Conservation (phyloP, 176 grass and related monocot species). For the Triticum turgidum region DNA sequence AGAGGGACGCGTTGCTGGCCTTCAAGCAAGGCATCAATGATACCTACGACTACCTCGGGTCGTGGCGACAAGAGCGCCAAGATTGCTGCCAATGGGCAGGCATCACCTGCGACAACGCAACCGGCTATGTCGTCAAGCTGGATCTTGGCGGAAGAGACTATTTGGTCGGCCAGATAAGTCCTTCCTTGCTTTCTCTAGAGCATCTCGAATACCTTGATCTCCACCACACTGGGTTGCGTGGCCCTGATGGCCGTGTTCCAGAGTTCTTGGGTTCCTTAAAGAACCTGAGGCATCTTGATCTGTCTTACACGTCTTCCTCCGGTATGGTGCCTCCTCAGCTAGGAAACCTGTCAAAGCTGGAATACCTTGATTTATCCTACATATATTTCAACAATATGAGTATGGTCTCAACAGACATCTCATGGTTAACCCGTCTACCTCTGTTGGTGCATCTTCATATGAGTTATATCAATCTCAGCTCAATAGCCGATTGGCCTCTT, state of each 20-base stretch:
- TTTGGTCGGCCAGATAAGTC: constrained; percentile 32
- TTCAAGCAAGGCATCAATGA: constrained; percentile 32
- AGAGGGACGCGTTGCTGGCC: constrained; percentile 34
- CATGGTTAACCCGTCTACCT: background rate
- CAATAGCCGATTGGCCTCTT: background rate
- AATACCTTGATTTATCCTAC: background rate
- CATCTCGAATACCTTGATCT: constrained; percentile 30
- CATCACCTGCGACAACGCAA: constrained; percentile 10
- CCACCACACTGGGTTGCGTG: background rate
- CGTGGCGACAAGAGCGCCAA: background rate
- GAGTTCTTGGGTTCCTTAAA: constrained; percentile 18
- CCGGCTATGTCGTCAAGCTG: background rate
- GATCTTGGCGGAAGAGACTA: background rate
- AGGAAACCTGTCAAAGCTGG: background rate
- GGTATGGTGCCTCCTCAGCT: constrained; percentile 11
- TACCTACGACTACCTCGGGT: fast-evolving
- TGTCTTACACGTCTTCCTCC: background rate
- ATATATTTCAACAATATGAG: too few relatives aligned
- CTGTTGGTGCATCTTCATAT: background rate
- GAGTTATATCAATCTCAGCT: background rate
- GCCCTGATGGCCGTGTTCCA: background rate
- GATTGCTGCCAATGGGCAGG: constrained; percentile 51
- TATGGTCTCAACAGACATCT: background rate
- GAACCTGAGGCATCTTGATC: constrained; percentile 21
- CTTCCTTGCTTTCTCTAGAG: constrained; percentile 25